A percentile compares a stretch with the other conserved stretches of the same genome.
Conservation (phyloP, 495 filamentous ascomycete genomes). For the Mytilinidion resinicola region DNA sequence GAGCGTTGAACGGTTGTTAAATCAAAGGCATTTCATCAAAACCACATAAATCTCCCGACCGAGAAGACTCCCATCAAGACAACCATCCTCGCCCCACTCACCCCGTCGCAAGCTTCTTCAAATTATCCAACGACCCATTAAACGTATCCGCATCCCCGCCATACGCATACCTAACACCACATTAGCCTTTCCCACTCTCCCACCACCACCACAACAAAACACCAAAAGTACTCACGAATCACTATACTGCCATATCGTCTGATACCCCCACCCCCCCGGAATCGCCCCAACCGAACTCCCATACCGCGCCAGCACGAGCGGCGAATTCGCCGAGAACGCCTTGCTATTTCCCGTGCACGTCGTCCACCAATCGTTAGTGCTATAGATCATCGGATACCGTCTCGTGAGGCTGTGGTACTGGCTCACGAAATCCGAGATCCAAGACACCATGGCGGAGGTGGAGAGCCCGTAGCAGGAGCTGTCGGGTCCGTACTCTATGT, state of each 20-base stretch:
- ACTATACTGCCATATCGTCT: slow-evolving; percentile 37
- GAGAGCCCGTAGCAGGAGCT: slow-evolving; percentile 50
- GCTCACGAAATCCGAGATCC: slow-evolving; percentile 55
- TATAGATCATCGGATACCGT: slow-evolving; percentile 56
- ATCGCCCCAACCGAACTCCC: slow-evolving; percentile 44
- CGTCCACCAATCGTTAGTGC: slow-evolving; percentile 56
- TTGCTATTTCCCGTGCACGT: slow-evolving; percentile 53
- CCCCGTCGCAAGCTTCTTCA: slow-evolving; percentile 27
- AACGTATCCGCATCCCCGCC: slow-evolving; percentile 29
- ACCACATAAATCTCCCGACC: too few species aligned
- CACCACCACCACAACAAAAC: background rate
- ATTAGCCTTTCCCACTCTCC: background rate
- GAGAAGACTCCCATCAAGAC: too few species aligned
- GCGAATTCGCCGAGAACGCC: slow-evolving; percentile 47
- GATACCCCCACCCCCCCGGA: slow-evolving; percentile 53
- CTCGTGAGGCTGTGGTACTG: slow-evolving; percentile 48
- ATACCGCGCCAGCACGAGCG: slow-evolving; percentile 55
- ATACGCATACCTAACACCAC: slow-evolving; percentile 12
- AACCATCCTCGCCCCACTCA: background rate
- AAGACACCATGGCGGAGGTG: slow-evolving; percentile 48
- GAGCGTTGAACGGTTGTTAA: too few species aligned
- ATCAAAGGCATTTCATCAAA: too few species aligned
- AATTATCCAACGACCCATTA: slow-evolving; percentile 17
- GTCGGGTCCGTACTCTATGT: slow-evolving; percentile 49
- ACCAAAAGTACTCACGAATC: slow-evolving; percentile 3